Conservation (phyloP, 2,329 filamentous ascomycete genomes). For the Trichoderma asperellum region DNA sequence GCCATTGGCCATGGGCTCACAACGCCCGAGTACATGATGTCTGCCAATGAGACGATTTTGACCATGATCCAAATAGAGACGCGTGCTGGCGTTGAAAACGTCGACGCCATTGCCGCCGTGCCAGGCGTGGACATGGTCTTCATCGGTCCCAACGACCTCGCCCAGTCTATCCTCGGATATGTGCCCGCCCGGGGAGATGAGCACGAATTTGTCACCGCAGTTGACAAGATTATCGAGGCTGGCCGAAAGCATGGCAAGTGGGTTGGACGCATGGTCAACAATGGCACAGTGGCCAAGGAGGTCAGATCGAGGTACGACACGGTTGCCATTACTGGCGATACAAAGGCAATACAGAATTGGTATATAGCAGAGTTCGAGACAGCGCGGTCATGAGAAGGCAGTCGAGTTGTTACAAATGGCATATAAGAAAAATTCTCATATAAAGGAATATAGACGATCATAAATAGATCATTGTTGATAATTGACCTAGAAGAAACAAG, state of each 20-base stretch:
- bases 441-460: too few species aligned
- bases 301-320: slow-evolving; percentile 46
- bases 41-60: slow-evolving; percentile 49
- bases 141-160: slow-evolving; percentile 52
- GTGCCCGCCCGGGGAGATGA: slow-evolving; percentile 51
- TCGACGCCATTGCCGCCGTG: slow-evolving; percentile 45
- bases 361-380: slow-evolving; percentile 48
- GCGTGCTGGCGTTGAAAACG: slow-evolving; percentile 48
- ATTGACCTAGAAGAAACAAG: too few species aligned
- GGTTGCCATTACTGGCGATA: slow-evolving; percentile 49
- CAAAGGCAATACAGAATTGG: slow-evolving; percentile 55
- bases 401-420: too few species aligned
- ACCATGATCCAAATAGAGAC: slow-evolving; percentile 53
- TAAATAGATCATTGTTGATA: too few species aligned
- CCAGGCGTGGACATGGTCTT: slow-evolving; percentile 50
- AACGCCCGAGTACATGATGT: slow-evolving; percentile 47
- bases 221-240: slow-evolving; percentile 51
- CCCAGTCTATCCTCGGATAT: slow-evolving; percentile 46
- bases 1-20: slow-evolving; percentile 44
- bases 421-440: too few species aligned
- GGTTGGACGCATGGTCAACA: slow-evolving; percentile 52
- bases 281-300: slow-evolving; percentile 48
- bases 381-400: slow-evolving; percentile 40
- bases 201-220: slow-evolving; percentile 51
- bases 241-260: slow-evolving; percentile 55